phyloP scores from a whole-genome alignment of 495 filamentous ascomycete genomes.

The Darksidea phi region DNA sequence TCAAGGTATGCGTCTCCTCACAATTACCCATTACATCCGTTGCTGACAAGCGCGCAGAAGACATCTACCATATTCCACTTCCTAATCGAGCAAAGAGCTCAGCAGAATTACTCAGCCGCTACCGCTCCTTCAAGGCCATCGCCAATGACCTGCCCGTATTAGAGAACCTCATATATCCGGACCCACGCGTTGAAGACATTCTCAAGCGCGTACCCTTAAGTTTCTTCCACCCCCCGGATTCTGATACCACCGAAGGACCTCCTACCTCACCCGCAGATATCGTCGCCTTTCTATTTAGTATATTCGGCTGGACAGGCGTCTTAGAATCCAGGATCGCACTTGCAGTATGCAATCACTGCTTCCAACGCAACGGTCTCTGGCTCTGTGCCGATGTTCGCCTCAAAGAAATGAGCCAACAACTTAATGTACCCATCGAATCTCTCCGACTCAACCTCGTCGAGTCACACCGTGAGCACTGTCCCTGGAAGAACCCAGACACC shows the following conservation, averaged over 20 bases:
- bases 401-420: constrained; percentile 39
- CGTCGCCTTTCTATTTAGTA: constrained; percentile 68
- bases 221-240: constrained; percentile 20
- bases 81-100: constrained; percentile 36
- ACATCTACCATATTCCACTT: constrained; percentile 46
- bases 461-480: constrained; percentile 46
- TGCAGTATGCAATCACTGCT: constrained; percentile 78
- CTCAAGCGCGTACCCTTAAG: constrained; percentile 19
- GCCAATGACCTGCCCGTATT: constrained; percentile 15
- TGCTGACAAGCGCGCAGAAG: constrained; percentile 28
- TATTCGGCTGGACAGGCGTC: constrained; percentile 83
- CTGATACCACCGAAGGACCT: constrained; percentile 36
- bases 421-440: constrained; percentile 42
- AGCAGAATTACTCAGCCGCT: constrained; percentile 39
- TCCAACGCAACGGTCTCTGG: constrained; percentile 88
- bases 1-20: constrained; percentile 58
- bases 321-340: constrained; percentile 62
- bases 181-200: constrained; percentile 3
- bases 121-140: constrained; percentile 36
- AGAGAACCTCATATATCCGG: constrained; percentile 27
- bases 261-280: constrained; percentile 50
- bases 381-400: constrained; percentile 57
- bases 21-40: background rate
- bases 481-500: constrained; percentile 42
- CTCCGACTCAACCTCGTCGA: constrained; percentile 40